Evolutionary conservation across 306 rosid genomes (phyloP).

Genomic region (Vicia sativa): DNA sequence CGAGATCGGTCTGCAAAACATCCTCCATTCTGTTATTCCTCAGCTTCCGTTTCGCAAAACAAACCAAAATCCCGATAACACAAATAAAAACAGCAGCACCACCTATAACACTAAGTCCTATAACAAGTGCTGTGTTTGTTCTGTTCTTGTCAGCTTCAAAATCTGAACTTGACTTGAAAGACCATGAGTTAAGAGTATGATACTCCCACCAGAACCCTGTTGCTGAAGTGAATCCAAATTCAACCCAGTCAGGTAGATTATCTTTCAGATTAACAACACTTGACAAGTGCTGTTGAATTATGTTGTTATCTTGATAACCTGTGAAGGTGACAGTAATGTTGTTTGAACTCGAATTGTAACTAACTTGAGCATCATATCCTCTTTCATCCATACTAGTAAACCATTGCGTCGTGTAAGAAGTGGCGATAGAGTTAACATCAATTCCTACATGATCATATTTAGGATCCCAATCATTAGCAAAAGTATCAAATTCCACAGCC

Average conservation of each 20-base stretch:
- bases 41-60: conserved; percentile 15
- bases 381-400: conserved; percentile 34
- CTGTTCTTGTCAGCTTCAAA: background rate
- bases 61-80: conserved; percentile 13
- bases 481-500: conserved; percentile 60
- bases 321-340: conserved; percentile 30
- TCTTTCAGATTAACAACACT: conserved; percentile 25
- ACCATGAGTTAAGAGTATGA: conserved; percentile 49
- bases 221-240: conserved; percentile 47
- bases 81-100: conserved; percentile 24
- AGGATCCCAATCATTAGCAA: conserved; percentile 36
- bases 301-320: conserved; percentile 29
- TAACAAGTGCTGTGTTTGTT: background rate
- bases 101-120: conserved; percentile 34
- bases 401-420: conserved; percentile 23
- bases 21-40: background rate
- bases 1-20: conserved; percentile 1
- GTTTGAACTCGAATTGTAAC: conserved; percentile 28
- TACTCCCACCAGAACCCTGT: conserved; percentile 33
- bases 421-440: conserved; percentile 4
- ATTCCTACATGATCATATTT: conserved; percentile 38
- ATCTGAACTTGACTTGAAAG: conserved; percentile 39
- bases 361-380: conserved; percentile 30
- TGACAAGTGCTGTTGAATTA: background rate
- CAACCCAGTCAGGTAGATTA: conserved; percentile 39